phyloP scores from a whole-genome alignment of 2,329 filamentous ascomycete species.

The Lasiodiplodia sp. region DNA sequence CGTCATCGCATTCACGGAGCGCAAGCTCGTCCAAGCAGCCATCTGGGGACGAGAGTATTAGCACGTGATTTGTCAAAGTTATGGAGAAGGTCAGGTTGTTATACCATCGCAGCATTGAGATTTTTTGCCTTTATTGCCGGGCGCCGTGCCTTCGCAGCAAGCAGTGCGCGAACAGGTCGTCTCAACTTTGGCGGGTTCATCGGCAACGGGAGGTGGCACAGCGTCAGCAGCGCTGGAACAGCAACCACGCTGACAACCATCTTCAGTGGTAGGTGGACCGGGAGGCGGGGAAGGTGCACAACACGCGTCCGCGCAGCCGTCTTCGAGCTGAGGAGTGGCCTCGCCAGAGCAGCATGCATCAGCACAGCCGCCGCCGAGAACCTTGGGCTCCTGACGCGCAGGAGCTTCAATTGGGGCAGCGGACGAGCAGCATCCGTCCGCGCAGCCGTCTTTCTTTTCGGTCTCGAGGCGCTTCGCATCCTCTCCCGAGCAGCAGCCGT shows the following conservation, averaged over 20 bases:
- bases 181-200: background rate
- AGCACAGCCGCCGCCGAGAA: background rate
- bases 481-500: background rate
- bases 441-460: background rate
- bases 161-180: background rate
- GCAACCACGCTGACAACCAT: background rate
- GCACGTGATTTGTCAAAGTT: background rate
- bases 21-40: slow-evolving; percentile 25
- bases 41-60: background rate
- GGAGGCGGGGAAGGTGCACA: background rate
- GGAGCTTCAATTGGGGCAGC: background rate
- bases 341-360: slow-evolving; percentile 4
- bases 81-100: background rate
- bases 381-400: background rate
- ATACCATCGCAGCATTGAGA: slow-evolving; percentile 25
- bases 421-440: background rate
- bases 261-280: background rate
- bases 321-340: background rate
- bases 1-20: slow-evolving; percentile 9
- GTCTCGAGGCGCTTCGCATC: background rate
- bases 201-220: background rate
- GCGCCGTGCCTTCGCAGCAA: background rate
- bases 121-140: slow-evolving; percentile 8
- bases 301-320: background rate
- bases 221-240: background rate